Conservation (phyloP, 352 stramenopile species). For the Globisporangium mamillatum region DNA sequence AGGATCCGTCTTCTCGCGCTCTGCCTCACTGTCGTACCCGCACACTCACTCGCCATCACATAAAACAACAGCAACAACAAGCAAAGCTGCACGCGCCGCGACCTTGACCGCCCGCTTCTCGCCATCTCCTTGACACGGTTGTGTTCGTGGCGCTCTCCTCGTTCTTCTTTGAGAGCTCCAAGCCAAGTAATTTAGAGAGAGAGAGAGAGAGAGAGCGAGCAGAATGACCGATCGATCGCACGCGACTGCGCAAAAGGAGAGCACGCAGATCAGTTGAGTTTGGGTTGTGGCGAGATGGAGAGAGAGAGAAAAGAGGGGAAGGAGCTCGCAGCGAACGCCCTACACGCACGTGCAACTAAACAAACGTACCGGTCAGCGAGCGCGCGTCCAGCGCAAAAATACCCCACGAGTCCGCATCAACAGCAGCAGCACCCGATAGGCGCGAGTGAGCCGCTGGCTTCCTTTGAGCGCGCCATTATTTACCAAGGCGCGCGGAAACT, state of each 20-base stretch:
- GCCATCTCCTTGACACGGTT: neutral
- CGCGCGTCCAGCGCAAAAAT: neutral
- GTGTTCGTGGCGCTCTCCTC: neutral
- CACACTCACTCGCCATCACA: neutral
- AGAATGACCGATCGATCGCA: neutral
- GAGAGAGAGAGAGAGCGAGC: neutral
- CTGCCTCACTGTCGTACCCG: too few relatives aligned
- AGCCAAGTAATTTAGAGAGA: too few relatives aligned
- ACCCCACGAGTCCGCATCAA: neutral
- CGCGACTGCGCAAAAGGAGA: neutral
- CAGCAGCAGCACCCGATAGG: neutral
- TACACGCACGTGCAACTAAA: neutral
- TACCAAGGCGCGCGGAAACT: neutral
- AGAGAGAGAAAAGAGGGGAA: neutral
- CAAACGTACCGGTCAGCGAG: neutral
- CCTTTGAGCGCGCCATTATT: neutral
- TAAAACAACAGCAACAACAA: neutral
- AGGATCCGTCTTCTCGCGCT: neutral
- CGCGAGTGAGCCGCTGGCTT: neutral
- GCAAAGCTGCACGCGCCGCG: neutral
- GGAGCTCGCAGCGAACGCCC: neutral
- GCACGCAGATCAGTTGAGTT: neutral
- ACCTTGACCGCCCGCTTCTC: neutral
- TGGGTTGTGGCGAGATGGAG: neutral
- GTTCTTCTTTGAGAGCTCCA: neutral